Base-by-base conservation (phyloP, 306 rosid genomes). In the Spatholobus suberectus region DNA sequence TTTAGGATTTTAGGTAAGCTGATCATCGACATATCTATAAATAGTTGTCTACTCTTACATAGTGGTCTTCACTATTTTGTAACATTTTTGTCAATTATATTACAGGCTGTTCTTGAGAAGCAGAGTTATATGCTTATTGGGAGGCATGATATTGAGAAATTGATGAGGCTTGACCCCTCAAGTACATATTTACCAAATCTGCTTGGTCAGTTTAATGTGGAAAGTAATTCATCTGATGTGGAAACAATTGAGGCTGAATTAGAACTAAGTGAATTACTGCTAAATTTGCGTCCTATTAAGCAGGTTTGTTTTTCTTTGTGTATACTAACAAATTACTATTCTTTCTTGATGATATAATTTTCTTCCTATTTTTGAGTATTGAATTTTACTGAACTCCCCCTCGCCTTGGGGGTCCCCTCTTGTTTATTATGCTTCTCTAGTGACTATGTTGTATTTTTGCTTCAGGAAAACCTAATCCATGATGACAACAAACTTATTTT, bases 121-220 rank as follows among this genome's bases (percentile, higher is more conserved):
- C 99, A 96, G 90, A 92, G 98, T 83, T 96, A 96, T 76, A 94
- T 96, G 99, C 97, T 96, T 51, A 92, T 96, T 89, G 99, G 99
- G 86, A 92, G 99, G 86, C 91, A 94, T 78, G 99, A 96, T 86
- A 89, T 96, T 40, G 99, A 96, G 78, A 94, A 91, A 87, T 83
- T 94, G 90, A 91, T 96, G 98, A 91, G 90, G 84, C 89, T 89
- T 82, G 97, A 90, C 84, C 90, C 95, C 52, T 91, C 98, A 40
- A 92, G 92, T 89, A 86, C 90, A 67, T 92, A 83, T 85, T 90
- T 96, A 85, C 97, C 94, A 44, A 87, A 85, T 87, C 85, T 76
- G 17, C 82, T 73, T 63, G 91, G 91, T 70, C 92, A 88, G 73
- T 84, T 74, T 61, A 85, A 85, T 85, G 21, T 86, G 79, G 89